Base-by-base conservation (phyloP, 2,329 filamentous ascomycete genomes). In the Colletotrichum camelliae region DNA sequence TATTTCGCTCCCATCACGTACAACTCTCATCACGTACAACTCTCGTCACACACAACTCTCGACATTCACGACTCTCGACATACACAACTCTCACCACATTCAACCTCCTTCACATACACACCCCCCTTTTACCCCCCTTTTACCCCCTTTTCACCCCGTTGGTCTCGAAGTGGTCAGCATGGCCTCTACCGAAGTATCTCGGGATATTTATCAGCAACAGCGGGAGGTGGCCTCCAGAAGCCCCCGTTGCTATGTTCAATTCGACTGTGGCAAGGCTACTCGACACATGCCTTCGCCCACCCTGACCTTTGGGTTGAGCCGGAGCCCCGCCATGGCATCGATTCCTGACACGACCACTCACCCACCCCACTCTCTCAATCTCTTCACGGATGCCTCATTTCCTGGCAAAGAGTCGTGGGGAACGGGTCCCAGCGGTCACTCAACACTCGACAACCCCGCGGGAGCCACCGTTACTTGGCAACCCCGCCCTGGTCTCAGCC, bases 311-410 rank as follows among this genome's bases (percentile, higher is more conserved):
- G 68, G 55, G 68, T 73, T n/a, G n/a, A 43, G 48, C 12, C n/a
- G n/a, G n/a, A n/a, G n/a, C n/a, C n/a, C n/a, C n/a, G 33, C 52
- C 70, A 7, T 16, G 48, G 29, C 33, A 60, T 6, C 27, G 39
- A 16, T 37, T 62, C 7, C 43, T 24, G 12, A 21, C 33, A 48
- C 33, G 16, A 67, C 43, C 9, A 31, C 7, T 57, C 66, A n/a
- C 9, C 27, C 7, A 18, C 67, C 67, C 18, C 35, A 29, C 43
- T 52, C 21, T 7, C 60, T 75, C 9, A 31, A 62, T n/a, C 8
- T 75, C 10, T 75, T 75, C 29, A 43, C 61, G 15, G 72, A 72
- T n/a, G 68, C 68, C 29, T 75, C 72, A 1, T 72, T 67, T 21
- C 35, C 61, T 2, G 5, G 37, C 21, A 18, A 8, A 18, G 29